Evolutionary conservation across 106 monocot genomes (phyloP).

Genomic region (Amphibolis antarctica): DNA sequence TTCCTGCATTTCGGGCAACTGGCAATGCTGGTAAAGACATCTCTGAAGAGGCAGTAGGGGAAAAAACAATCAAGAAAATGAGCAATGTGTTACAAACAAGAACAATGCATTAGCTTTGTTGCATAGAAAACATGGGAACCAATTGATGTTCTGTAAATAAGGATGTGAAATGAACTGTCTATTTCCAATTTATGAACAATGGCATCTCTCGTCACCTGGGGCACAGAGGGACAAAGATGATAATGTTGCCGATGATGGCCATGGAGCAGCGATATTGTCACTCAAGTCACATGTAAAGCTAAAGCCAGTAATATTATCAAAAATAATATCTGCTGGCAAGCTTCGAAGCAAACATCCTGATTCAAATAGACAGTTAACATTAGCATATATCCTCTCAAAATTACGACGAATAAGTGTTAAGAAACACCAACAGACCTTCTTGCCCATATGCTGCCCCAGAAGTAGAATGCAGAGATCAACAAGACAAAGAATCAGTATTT

Average conservation of each 20-base stretch:
- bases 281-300: conserved; percentile 97
- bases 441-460: conserved; percentile 68
- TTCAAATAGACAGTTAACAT: conserved; percentile 3
- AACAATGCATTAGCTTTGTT: neutral
- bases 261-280: conserved; percentile 96
- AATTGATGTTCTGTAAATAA: no score
- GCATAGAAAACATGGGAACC: neutral
- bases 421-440: conserved; percentile 46
- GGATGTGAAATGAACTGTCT: no score
- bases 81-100: neutral
- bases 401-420: neutral
- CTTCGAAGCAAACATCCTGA: conserved; percentile 94
- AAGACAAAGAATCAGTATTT: conserved; percentile 1
- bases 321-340: conserved; percentile 75
- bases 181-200: no score
- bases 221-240: conserved; percentile 89
- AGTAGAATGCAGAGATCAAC: conserved; percentile 7
- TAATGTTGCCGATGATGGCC: conserved; percentile 95
- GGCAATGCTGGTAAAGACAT: conserved; percentile 90
- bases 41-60: conserved; percentile 37
- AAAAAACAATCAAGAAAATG: conserved; percentile 7
- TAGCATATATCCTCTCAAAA: neutral
- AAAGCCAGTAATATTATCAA: conserved; percentile 75
- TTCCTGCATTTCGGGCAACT: conserved; percentile 36
- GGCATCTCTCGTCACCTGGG: conserved; percentile 40